Evolutionary conservation across 208 protist genomes (phyloP).

Genomic region (Leishmania arabica): DNA sequence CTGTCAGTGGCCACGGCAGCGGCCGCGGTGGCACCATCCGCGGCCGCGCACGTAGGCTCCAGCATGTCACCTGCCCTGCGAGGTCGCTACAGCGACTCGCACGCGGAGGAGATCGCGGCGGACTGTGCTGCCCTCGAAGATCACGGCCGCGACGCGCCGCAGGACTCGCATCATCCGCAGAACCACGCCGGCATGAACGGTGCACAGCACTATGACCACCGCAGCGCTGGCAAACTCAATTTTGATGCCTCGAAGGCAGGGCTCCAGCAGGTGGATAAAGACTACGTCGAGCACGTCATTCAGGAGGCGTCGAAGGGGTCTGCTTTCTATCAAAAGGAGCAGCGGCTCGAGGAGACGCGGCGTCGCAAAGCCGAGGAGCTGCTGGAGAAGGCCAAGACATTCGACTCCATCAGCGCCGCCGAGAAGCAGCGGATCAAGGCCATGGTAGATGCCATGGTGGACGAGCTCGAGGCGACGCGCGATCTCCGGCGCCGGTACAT

Average conservation of each 20-base stretch:
- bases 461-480: conserved; percentile 69
- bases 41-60: not conserved
- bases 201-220: conserved; percentile 23
- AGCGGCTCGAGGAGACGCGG: conserved; percentile 58
- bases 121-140: conserved; percentile 10
- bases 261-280: conserved; percentile 78
- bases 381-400: conserved; percentile 57
- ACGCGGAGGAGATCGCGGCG: conserved; percentile 3
- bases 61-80: not conserved
- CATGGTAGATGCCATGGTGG: conserved; percentile 56
- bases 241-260: conserved; percentile 84
- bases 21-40: not conserved
- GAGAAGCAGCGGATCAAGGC: conserved; percentile 47
- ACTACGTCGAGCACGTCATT: conserved; percentile 83
- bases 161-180: conserved; percentile 2
- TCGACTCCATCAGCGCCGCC: conserved; percentile 36
- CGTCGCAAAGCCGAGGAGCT: conserved; percentile 58
- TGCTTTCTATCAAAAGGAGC: conserved; percentile 82
- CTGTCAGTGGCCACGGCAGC: not conserved
- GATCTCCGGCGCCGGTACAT: conserved; percentile 72
- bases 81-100: not conserved
- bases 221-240: conserved; percentile 54
- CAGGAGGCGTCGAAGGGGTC: conserved; percentile 74
- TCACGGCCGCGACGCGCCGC: conserved; percentile 2
- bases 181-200: not conserved